A percentile compares a stretch with the other conserved stretches of the same genome.
Evolutionary conservation across 768 basidiomycete genomes (phyloP).

Genomic region (Lyophyllum decastes): DNA sequence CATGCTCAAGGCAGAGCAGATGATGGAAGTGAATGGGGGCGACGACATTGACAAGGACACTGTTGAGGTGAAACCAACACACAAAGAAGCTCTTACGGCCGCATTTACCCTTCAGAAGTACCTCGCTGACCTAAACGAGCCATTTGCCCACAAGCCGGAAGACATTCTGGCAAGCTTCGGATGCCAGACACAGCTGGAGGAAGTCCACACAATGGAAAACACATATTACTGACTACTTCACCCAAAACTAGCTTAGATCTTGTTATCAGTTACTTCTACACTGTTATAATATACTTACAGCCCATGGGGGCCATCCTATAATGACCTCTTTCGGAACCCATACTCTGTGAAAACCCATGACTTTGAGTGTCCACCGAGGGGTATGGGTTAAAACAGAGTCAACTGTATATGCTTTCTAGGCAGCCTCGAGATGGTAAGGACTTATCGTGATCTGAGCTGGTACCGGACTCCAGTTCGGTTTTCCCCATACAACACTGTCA

Average conservation of each 20-base stretch:
- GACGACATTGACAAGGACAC: slow-evolving; percentile 5
- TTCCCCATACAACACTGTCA: too few species aligned
- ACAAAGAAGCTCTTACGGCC: slow-evolving; percentile 21
- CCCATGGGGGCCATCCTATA: background rate
- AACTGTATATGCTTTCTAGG: too few species aligned
- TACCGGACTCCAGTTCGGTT: too few species aligned
- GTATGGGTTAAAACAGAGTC: background rate
- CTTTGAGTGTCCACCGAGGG: background rate
- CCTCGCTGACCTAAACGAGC: slow-evolving; percentile 19
- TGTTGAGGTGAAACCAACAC: slow-evolving; percentile 13
- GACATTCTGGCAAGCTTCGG: slow-evolving; percentile 22
- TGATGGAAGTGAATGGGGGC: slow-evolving; percentile 1
- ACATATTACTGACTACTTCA: background rate
- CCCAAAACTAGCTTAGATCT: background rate
- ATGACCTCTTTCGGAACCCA: background rate
- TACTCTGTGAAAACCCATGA: background rate
- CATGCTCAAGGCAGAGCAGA: background rate
- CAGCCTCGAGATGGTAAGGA: too few species aligned
- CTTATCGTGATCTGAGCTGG: too few species aligned
- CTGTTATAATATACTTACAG: background rate
- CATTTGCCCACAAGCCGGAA: slow-evolving; percentile 24
- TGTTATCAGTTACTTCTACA: background rate
- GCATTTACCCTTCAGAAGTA: slow-evolving; percentile 20
- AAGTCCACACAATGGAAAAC: too few species aligned
- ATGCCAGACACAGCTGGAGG: slow-evolving; percentile 16